These are phyloP conservation scores for Coemansia sp. DNA, from an alignment of 192 early-diverging fungal species.

Conservation along the genomic window DNA sequence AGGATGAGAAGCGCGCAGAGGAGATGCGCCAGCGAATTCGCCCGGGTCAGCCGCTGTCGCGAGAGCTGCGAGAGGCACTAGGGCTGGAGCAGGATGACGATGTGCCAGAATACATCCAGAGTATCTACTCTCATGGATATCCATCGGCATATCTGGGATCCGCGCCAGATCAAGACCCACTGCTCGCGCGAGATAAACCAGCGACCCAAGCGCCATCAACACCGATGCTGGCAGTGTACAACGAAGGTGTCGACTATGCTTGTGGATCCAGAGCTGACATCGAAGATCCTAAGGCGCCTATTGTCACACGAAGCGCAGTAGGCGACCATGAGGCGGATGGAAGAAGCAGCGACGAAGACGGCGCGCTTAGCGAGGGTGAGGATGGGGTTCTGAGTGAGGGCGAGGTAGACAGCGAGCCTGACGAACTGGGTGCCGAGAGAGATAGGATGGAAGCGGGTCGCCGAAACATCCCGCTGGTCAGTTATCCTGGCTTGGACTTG, in stretches of 20 bases:
- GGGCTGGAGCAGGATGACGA: constrained; percentile 22
- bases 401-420: not conserved
- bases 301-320: not conserved
- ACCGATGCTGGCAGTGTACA: constrained; percentile 31
- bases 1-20: constrained; percentile 33
- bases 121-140: constrained; percentile 43
- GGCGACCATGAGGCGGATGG: not conserved
- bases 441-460: not conserved
- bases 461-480: constrained; percentile 40
- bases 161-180: constrained; percentile 28
- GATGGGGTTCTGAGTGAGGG: not conserved
- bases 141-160: constrained; percentile 48
- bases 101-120: constrained; percentile 35
- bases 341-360: constrained; percentile 13
- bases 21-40: constrained; percentile 29
- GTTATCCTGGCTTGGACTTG: constrained; percentile 41
- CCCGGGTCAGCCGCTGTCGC: constrained; percentile 45
- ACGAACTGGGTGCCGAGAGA: not conserved
- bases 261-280: not conserved
- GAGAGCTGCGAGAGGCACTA: constrained; percentile 28
- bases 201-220: constrained; percentile 8
- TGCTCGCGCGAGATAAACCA: constrained; percentile 8
- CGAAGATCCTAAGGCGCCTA: not conserved
- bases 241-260: constrained; percentile 23
- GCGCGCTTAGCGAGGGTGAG: constrained; percentile 1